A percentile compares a stretch with the other conserved stretches of the same genome.
Evolutionary conservation across 192 early-diverging fungal genomes (phyloP).

Genomic region (Coemansia sp.): DNA sequence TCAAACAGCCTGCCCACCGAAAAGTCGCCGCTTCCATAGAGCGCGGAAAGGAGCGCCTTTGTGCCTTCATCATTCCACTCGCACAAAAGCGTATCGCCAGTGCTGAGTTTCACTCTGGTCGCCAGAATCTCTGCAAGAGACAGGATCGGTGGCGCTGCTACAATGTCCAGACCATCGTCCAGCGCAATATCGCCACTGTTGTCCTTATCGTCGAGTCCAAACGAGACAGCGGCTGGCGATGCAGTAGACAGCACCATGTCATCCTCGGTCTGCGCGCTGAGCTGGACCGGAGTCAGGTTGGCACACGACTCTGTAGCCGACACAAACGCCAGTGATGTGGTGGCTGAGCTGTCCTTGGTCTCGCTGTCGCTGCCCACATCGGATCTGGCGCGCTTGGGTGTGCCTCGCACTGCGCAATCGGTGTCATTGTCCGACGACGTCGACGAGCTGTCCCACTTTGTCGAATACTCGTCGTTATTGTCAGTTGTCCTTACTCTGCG

Average conservation of each 20-base stretch:
- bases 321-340: constrained; percentile 28
- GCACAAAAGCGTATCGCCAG: constrained; percentile 49
- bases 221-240: not conserved
- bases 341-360: constrained; percentile 9
- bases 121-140: constrained; percentile 10
- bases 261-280: not conserved
- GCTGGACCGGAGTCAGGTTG: not conserved
- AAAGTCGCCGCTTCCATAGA: not conserved
- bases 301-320: not conserved
- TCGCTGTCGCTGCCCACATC: constrained; percentile 39
- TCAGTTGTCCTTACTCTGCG: not conserved
- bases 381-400: constrained; percentile 41
- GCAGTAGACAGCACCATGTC: not conserved
- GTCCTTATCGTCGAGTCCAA: not conserved
- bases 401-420: constrained; percentile 2
- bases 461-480: not conserved
- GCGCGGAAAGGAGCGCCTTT: constrained; percentile 19
- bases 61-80: constrained; percentile 38
- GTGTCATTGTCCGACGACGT: constrained; percentile 11
- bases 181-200: not conserved
- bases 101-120: constrained; percentile 17
- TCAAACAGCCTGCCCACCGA: constrained; percentile 19
- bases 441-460: constrained; percentile 10
- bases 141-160: not conserved
- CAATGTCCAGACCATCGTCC: not conserved